phyloP scores from a whole-genome alignment of 345 rosid genomes.

The Populus ilicifolia region DNA sequence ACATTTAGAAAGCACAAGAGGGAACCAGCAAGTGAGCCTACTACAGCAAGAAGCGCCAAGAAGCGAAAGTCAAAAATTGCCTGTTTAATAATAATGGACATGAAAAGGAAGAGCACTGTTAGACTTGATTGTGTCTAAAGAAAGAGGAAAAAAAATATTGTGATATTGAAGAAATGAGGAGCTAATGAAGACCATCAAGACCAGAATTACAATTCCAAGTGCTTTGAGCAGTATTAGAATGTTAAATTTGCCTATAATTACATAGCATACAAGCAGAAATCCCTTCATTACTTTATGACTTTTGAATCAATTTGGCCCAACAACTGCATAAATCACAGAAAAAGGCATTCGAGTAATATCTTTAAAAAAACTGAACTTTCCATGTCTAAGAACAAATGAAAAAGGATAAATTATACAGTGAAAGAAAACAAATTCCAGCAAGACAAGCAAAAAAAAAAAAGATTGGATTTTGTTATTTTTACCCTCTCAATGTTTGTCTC shows the following conservation, averaged over 20 bases:
- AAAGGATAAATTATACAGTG: background rate
- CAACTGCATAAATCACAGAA: background rate
- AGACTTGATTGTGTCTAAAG: background rate
- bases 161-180: background rate
- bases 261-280: background rate
- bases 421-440: background rate
- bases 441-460: background rate
- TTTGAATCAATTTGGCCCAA: background rate
- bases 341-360: background rate
- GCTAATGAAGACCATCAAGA: background rate
- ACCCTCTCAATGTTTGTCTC: conserved; percentile 77
- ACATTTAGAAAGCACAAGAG: conserved; percentile 89
- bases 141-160: too few relatives aligned
- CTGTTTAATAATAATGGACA: conserved; percentile 36
- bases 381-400: background rate
- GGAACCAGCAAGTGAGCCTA: conserved; percentile 85
- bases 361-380: background rate
- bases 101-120: background rate
- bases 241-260: background rate
- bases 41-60: conserved; percentile 76
- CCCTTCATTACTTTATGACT: background rate
- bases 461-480: background rate
- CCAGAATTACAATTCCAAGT: background rate
- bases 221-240: background rate
- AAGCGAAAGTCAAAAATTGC: conserved; percentile 83